phyloP scores from a whole-genome alignment of 2,329 filamentous ascomycete species.

The Aspergillus floridensis region DNA sequence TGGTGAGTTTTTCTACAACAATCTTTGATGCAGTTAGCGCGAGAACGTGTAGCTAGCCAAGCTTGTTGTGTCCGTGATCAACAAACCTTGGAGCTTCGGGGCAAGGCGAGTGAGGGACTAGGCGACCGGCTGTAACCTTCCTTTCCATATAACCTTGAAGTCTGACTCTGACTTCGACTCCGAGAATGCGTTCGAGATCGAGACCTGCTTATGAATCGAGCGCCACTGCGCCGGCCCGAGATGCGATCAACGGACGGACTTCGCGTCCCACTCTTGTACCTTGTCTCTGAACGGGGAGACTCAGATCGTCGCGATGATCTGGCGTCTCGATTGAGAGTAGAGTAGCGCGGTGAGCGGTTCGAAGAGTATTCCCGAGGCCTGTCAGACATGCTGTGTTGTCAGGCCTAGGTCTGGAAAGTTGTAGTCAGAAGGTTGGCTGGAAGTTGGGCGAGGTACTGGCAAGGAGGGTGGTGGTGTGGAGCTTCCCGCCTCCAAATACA shows the following conservation, averaged over 20 bases:
- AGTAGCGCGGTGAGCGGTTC: slow-evolving; percentile 20
- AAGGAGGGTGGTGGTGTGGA: neutral
- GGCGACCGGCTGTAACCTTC: slow-evolving; percentile 29
- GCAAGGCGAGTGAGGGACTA: slow-evolving; percentile 22
- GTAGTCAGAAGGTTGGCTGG: neutral
- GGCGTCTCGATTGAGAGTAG: slow-evolving; percentile 23
- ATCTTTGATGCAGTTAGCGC: slow-evolving; percentile 57
- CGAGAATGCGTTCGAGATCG: slow-evolving; percentile 33
- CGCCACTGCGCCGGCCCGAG: slow-evolving; percentile 26
- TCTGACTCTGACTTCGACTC: slow-evolving; percentile 30
- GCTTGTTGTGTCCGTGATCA: too few relatives aligned
- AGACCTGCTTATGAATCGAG: slow-evolving; percentile 27
- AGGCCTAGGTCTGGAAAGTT: neutral
- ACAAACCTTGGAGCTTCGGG: slow-evolving; percentile 39
- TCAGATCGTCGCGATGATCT: slow-evolving; percentile 32
- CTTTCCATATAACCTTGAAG: slow-evolving; percentile 35
- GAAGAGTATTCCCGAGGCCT: slow-evolving; percentile 30
- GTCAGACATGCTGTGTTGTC: slow-evolving; percentile 21
- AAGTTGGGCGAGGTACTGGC: neutral
- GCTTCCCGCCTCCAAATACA: too few relatives aligned
- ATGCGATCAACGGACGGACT: slow-evolving; percentile 26
- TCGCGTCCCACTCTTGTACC: slow-evolving; percentile 28
- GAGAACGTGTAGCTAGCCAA: neutral
- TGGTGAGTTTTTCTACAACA: slow-evolving; percentile 92
- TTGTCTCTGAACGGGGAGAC: slow-evolving; percentile 34